Percentiles rank a stretch among this genome's conserved stretches.
phyloP scores from a whole-genome alignment of 176 grass and related monocot species.

The Neostapfia colusana region DNA sequence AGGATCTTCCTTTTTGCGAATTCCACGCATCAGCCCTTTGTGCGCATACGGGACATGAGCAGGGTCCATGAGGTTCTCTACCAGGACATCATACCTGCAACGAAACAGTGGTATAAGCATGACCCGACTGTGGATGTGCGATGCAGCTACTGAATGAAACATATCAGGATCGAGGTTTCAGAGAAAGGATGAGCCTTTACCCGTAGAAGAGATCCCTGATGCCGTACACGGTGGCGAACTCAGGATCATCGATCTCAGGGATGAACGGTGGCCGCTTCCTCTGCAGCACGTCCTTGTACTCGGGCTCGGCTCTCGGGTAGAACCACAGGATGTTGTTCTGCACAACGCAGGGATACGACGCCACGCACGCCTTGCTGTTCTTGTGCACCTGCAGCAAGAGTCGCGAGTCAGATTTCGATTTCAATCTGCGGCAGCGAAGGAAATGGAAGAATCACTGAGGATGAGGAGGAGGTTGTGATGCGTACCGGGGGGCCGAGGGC shows the following conservation, averaged over 20 bases:
- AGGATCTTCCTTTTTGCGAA: slow-evolving; percentile 49
- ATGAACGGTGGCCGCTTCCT: slow-evolving; percentile 61
- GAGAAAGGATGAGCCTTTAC: slow-evolving; percentile 26
- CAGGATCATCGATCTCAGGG: slow-evolving; percentile 79
- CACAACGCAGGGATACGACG: slow-evolving; percentile 73
- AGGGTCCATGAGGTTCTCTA: slow-evolving; percentile 88
- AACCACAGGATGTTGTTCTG: slow-evolving; percentile 91
- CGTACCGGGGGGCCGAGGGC: slow-evolving; percentile 56
- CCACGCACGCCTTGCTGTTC: slow-evolving; percentile 70
- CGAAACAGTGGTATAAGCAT: not conserved
- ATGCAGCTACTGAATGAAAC: not conserved
- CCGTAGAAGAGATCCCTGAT: slow-evolving; percentile 72
- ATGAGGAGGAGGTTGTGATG: not conserved
- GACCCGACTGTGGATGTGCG: not conserved
- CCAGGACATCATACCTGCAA: slow-evolving; percentile 74
- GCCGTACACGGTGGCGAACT: slow-evolving; percentile 49
- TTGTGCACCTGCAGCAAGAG: slow-evolving; percentile 55
- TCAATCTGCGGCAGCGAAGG: not conserved
- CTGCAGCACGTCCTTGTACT: slow-evolving; percentile 54
- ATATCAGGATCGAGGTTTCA: not conserved
- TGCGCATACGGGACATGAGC: slow-evolving; percentile 84
- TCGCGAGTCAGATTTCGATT: not conserved
- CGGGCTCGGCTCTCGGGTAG: slow-evolving; percentile 61
- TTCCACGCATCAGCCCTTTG: slow-evolving; percentile 53
- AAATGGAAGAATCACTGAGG: not conserved